Evolutionary conservation across 2,329 filamentous ascomycete species (phyloP), one percentile per base, ranked within the genome.

Genomic region (Ceratocystis albifundus): DNA sequence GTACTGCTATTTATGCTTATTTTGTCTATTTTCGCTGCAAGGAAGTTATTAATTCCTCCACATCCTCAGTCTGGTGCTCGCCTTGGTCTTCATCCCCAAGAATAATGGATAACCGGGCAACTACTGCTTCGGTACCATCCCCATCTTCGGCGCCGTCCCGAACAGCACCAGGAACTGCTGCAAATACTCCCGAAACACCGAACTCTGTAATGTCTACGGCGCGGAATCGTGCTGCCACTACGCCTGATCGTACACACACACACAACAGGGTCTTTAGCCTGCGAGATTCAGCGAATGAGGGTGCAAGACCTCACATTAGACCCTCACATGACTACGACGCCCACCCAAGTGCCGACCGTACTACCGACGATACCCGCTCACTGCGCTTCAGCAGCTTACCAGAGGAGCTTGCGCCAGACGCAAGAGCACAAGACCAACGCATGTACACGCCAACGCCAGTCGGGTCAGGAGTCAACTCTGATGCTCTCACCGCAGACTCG

Each of bases 1-100:
- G 28, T 57, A 22, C 65, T 65, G 20, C 62, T 53, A 68, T 66
- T 64, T 20, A 66, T 66, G 63, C 61, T 3, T 55, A 68, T 68
- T 69, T 67, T 70, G 59, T 30, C 48, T 69, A 55, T 25, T 65
- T 62, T 41, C 25, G 22, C 22, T 66, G 36, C 36, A 41, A 41
- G 36, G 36, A 1, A 10, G 15, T 4, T 10, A 41, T 59, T 46
- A 41, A 17, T 68, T 64, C 50, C 15, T 45, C 10, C 46, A 8
- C 6, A 28, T 48, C 8, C 7, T 62, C 22, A 17, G 41, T 6
- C 45, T 62, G 22, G 20, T 15, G 36, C 15, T 25, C 25, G 32
- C 44, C 36, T 28, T 48, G 25, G 8, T 20, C 55, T 32, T 30
- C 1, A 17, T 1, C 8, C 36, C 36, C 36, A 41, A 41, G 12